Evolutionary conservation across 1,139 yeast species (phyloP).

Genomic region (Magnusiomyces fungicola): DNA sequence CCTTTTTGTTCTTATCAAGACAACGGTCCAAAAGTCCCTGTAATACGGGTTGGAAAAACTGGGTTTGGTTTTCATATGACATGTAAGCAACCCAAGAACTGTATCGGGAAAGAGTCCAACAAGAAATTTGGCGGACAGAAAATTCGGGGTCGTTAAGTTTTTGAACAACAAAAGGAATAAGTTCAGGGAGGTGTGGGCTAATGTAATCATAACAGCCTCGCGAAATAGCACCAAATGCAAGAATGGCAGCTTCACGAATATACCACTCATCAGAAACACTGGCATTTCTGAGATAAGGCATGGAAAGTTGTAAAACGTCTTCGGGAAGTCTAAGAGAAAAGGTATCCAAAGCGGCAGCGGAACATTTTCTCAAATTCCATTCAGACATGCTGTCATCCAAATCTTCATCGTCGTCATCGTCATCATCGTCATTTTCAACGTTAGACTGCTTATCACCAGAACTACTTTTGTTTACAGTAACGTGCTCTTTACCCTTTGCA

Average conservation of each 20-base stretch:
- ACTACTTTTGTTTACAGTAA: conserved; percentile 38
- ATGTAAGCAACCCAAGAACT: conserved; percentile 58
- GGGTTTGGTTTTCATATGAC: conserved; percentile 46
- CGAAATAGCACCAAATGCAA: conserved; percentile 93
- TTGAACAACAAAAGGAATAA: conserved; percentile 80
- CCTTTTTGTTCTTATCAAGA: conserved; percentile 78
- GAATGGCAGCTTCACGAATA: conserved; percentile 82
- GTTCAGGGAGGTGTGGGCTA: conserved; percentile 62
- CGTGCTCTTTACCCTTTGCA: conserved; percentile 54
- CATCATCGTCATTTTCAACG: conserved; percentile 33
- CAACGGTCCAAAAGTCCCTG: conserved; percentile 68
- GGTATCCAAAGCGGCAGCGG: conserved; percentile 87
- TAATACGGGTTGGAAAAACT: conserved; percentile 63
- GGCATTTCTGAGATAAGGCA: conserved; percentile 70
- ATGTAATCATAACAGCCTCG: conserved; percentile 77
- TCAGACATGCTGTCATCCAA: conserved; percentile 56
- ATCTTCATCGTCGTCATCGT: conserved; percentile 59
- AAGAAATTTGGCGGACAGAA: conserved; percentile 82
- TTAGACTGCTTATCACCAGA: conserved; percentile 27
- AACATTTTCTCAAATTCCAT: conserved; percentile 90
- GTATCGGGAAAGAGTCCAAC: conserved; percentile 92
- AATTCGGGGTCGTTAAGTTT: conserved; percentile 70
- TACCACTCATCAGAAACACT: conserved; percentile 75
- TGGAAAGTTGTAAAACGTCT: conserved; percentile 55
- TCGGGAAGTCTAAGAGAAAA: conserved; percentile 63